A percentile compares a stretch with the other conserved stretches of the same genome.
These are phyloP conservation scores for Gaertneriomyces sp. DNA, from an alignment of 192 early-diverging fungal species.

Conservation along the genomic window DNA sequence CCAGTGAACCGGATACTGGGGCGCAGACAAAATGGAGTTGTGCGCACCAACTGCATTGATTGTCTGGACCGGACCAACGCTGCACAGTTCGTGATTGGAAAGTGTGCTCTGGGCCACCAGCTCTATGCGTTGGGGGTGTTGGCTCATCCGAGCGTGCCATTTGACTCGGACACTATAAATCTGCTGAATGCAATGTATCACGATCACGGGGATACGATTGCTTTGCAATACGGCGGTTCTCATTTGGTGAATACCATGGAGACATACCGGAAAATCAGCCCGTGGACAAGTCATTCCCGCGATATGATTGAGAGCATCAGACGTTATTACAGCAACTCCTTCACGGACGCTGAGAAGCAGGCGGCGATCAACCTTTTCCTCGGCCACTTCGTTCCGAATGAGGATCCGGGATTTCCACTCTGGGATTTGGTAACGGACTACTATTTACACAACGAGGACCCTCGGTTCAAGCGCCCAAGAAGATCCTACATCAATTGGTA, in stretches of 20 bases:
- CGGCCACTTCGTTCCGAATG: conserved; percentile 59
- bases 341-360: conserved; percentile 96
- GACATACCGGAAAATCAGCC: conserved; percentile 91
- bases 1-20: conserved; percentile 34
- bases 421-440: conserved; percentile 80
- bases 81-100: conserved; percentile 92
- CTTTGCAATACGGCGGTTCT: conserved; percentile 86
- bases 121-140: conserved; percentile 86
- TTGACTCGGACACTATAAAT: conserved; percentile 90
- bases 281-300: conserved; percentile 90
- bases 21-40: conserved; percentile 74
- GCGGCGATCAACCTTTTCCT: conserved; percentile 82
- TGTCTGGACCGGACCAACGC: conserved; percentile 98
- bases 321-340: conserved; percentile 91
- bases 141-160: conserved; percentile 68
- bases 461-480: conserved; percentile 33
- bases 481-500: conserved; percentile 42
- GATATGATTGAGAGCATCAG: conserved; percentile 94
- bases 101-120: conserved; percentile 88
- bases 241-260: conserved; percentile 98
- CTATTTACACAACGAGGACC: conserved; percentile 71
- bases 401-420: conserved; percentile 38
- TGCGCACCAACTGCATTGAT: conserved; percentile 97
- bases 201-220: conserved; percentile 94
- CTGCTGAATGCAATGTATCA: conserved; percentile 97